Evolutionary conservation across 129 eudicot species (phyloP).

Genomic region (Rutidosis leptorrhynchoides): DNA sequence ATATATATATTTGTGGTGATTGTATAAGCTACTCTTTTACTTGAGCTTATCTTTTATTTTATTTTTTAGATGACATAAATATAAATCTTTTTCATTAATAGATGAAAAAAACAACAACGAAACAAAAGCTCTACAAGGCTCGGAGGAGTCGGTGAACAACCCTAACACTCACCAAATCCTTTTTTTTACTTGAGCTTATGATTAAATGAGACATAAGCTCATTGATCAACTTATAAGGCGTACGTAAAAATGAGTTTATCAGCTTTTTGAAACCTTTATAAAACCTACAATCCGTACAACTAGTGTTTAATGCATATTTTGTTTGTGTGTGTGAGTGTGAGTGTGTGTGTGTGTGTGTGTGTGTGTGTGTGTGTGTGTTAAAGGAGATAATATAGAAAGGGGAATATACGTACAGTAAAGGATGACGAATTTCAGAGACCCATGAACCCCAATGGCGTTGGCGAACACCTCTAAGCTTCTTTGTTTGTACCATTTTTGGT

Average conservation of each 20-base stretch:
- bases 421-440: conserved; percentile 98
- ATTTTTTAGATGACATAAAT: too few relatives aligned
- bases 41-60: too few relatives aligned
- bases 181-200: background rate
- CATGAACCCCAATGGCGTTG: conserved; percentile 99
- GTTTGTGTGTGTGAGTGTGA: background rate
- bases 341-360: background rate
- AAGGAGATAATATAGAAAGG: background rate
- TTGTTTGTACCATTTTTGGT: conserved; percentile 57
- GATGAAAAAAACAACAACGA: too few relatives aligned
- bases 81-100: too few relatives aligned
- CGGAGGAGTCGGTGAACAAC: too few relatives aligned
- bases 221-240: background rate
- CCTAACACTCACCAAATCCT: too few relatives aligned
- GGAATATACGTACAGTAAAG: conserved; percentile 65
- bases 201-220: background rate
- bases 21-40: too few relatives aligned
- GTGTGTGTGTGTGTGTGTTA: background rate
- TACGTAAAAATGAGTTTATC: background rate
- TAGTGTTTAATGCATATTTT: background rate
- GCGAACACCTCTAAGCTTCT: conserved; percentile 93
- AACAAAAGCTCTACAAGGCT: too few relatives aligned
- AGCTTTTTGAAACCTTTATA: too few relatives aligned
- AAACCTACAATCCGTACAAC: background rate
- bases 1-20: too few relatives aligned